Conservation (phyloP, 257 asterid genomes). For the Solanum lycopersicoides region DNA sequence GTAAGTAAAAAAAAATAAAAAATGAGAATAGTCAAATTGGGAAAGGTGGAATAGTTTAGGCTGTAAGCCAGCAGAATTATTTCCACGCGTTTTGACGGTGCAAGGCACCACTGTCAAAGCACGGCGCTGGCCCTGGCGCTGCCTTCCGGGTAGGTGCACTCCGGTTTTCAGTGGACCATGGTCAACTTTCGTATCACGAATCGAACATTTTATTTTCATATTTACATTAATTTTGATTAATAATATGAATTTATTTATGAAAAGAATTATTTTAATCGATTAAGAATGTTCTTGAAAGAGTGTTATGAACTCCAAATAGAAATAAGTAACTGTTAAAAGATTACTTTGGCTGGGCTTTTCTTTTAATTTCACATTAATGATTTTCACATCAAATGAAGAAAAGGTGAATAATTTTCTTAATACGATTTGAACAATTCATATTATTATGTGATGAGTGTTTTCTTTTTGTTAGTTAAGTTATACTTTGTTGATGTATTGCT, state of each 20-base stretch:
- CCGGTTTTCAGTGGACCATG: neutral
- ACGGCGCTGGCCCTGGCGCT: neutral
- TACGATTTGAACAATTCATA: too few species aligned
- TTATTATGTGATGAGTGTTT: too few species aligned
- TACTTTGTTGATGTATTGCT: neutral
- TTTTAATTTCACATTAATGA: too few species aligned
- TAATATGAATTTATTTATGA: too few species aligned
- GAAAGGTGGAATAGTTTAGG: neutral
- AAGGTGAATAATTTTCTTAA: too few species aligned
- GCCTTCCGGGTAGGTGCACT: neutral
- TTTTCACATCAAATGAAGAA: too few species aligned
- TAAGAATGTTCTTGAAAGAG: too few species aligned
- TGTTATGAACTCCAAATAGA: neutral
- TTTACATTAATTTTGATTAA: too few species aligned
- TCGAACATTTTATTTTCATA: too few species aligned
- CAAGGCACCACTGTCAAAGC: neutral
- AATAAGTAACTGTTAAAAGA: neutral
- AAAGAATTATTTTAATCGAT: too few species aligned
- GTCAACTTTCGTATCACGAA: neutral
- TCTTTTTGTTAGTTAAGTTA: too few species aligned
- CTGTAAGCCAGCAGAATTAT: neutral
- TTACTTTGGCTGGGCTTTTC: neutral
- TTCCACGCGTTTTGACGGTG: slow-evolving; percentile 7
- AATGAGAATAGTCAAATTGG: neutral
- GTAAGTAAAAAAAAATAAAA: neutral